Conservation (phyloP, 495 filamentous ascomycete genomes). For the Hypoxylon intermedium region DNA sequence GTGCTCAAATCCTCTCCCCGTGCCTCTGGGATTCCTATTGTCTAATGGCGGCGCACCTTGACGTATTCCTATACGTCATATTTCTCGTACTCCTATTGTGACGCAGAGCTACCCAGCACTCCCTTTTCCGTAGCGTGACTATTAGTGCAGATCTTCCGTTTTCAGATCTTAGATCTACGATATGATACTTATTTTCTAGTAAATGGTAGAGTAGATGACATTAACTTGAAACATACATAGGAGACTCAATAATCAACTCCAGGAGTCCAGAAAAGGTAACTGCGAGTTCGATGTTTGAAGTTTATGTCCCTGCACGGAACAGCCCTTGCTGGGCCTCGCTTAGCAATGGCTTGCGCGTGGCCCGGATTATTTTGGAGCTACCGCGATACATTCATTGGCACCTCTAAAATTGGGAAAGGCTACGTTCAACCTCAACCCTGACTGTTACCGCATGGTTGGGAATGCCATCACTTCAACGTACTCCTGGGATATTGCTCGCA, state of each 20-base stretch:
- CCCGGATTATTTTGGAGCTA: conserved; percentile 2
- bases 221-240: no score
- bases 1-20: no score
- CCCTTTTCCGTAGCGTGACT: conserved; percentile 14
- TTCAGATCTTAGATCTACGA: conserved; percentile 17
- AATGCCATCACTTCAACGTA: no score
- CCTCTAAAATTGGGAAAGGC: no score
- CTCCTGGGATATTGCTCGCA: no score
- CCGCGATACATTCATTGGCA: not conserved
- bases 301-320: not conserved
- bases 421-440: no score
- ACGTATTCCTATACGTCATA: conserved; percentile 38
- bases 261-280: not conserved
- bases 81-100: conserved; percentile 12
- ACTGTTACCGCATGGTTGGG: no score
- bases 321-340: conserved; percentile 1
- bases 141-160: conserved; percentile 28
- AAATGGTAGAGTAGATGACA: conserved; percentile 5
- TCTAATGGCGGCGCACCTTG: conserved; percentile 27
- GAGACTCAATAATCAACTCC: not conserved
- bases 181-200: conserved; percentile 11
- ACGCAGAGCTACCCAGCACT: conserved; percentile 16
- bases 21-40: conserved; percentile 8
- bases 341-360: conserved; percentile 11
- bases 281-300: conserved; percentile 12